Evolutionary conservation across 2,329 filamentous ascomycete species (phyloP).

Genomic region (Monilinia polystroma): DNA sequence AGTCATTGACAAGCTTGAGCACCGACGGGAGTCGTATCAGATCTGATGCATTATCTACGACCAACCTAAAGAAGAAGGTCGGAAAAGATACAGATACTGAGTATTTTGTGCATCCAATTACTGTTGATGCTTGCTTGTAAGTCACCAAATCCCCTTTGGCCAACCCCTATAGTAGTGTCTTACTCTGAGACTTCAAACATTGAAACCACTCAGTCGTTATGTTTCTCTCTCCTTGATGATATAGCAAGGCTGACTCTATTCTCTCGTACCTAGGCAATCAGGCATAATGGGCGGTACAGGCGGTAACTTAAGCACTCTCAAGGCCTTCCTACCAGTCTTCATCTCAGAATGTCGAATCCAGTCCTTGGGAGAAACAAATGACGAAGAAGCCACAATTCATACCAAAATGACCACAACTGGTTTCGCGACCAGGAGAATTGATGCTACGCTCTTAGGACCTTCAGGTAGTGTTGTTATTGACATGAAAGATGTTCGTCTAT

Average conservation of each 20-base stretch:
- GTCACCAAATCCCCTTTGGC: background rate
- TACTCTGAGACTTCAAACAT: background rate
- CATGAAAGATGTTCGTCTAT: conserved; percentile 7
- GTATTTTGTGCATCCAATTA: background rate
- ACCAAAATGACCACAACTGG: background rate
- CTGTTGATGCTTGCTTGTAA: conserved; percentile 4
- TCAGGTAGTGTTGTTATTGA: background rate
- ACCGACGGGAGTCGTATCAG: background rate
- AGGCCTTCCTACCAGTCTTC: background rate
- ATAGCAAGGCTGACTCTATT: background rate
- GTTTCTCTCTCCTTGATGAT: background rate
- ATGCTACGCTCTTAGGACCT: background rate
- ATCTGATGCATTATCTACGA: background rate
- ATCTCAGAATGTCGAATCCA: background rate
- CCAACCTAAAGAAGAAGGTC: background rate
- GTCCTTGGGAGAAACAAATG: background rate
- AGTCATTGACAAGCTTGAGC: background rate
- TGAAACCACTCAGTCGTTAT: background rate
- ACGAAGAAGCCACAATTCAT: background rate
- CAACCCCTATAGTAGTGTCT: background rate
- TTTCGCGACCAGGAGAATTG: background rate
- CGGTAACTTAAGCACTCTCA: background rate
- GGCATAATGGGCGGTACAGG: background rate
- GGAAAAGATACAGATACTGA: background rate
- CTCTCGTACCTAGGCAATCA: background rate